Evolutionary conservation across 2,329 filamentous ascomycete species (phyloP).

Genomic region (Bipolaris zeicola): DNA sequence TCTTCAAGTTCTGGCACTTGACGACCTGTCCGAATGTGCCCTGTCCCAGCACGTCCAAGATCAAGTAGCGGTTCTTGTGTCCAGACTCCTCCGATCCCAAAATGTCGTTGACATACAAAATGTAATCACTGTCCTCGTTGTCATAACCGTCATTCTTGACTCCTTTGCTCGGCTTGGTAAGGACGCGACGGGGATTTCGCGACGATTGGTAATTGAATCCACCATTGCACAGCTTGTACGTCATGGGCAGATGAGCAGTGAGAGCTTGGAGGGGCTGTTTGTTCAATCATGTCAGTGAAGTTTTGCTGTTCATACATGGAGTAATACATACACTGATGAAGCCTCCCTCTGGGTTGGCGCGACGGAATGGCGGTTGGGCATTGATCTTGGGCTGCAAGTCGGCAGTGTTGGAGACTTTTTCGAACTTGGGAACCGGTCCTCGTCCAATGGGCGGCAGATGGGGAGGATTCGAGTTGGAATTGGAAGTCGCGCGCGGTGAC

Average conservation of each 20-base stretch:
- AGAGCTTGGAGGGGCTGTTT: slow-evolving; percentile 88
- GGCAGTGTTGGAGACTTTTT: slow-evolving; percentile 71
- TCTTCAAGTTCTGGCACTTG: slow-evolving; percentile 98
- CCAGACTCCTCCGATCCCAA: slow-evolving; percentile 96
- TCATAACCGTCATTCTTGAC: slow-evolving; percentile 98
- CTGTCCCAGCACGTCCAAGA: slow-evolving; percentile 94
- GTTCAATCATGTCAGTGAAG: slow-evolving; percentile 22
- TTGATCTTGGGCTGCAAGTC: slow-evolving; percentile 86
- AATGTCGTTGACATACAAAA: slow-evolving; percentile 98
- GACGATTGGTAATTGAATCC: slow-evolving; percentile 99
- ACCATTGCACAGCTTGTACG: slow-evolving; percentile 97
- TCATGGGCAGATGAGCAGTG: slow-evolving; percentile 89
- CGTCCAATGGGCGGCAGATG: slow-evolving; percentile 55
- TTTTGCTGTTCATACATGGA: not conserved
- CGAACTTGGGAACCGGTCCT: slow-evolving; percentile 85
- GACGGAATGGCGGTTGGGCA: slow-evolving; percentile 83
- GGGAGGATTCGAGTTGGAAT: slow-evolving; percentile 53
- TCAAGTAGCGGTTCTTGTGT: slow-evolving; percentile 98
- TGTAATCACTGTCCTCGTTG: slow-evolving; percentile 99
- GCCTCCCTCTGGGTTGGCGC: slow-evolving; percentile 94
- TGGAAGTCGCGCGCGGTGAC: slow-evolving; percentile 52
- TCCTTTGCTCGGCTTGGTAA: slow-evolving; percentile 98
- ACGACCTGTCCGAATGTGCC: slow-evolving; percentile 98
- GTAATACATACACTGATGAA: slow-evolving; percentile 83
- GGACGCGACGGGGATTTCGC: slow-evolving; percentile 88